These are phyloP conservation scores for Podosphaera fusca DNA, from an alignment of 2,329 filamentous ascomycete genomes.

Conservation along the genomic window DNA sequence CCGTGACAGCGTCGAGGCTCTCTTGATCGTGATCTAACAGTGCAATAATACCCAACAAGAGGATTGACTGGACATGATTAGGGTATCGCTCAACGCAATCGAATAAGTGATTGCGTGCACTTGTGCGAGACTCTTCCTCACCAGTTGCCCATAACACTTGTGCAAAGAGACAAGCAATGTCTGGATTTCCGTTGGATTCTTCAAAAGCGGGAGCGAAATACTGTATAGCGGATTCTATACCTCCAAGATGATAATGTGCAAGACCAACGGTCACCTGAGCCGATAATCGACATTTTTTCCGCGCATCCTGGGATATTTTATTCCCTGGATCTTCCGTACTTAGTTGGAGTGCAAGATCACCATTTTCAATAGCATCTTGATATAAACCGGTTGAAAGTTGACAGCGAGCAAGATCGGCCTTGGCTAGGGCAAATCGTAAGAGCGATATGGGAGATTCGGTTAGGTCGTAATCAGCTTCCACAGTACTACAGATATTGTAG, in stretches of 20 bases:
- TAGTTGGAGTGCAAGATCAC: slow-evolving; percentile 58
- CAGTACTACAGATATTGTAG: slow-evolving; percentile 37
- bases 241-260: slow-evolving; percentile 47
- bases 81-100: slow-evolving; percentile 52
- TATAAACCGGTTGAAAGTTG: slow-evolving; percentile 48
- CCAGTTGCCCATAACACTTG: slow-evolving; percentile 89
- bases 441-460: slow-evolving; percentile 57
- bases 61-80: slow-evolving; percentile 55
- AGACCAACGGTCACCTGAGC: slow-evolving; percentile 71
- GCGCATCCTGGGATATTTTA: slow-evolving; percentile 38
- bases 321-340: slow-evolving; percentile 48
- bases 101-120: slow-evolving; percentile 61
- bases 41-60: slow-evolving; percentile 65
- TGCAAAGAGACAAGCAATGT: slow-evolving; percentile 67
- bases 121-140: slow-evolving; percentile 45
- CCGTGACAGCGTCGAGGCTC: slow-evolving; percentile 54
- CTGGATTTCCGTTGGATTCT: slow-evolving; percentile 53
- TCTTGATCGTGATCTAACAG: slow-evolving; percentile 60
- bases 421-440: slow-evolving; percentile 56
- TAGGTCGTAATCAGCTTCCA: slow-evolving; percentile 66
- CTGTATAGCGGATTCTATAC: slow-evolving; percentile 45
- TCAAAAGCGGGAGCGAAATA: slow-evolving; percentile 63
- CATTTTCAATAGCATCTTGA: slow-evolving; percentile 50
- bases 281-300: slow-evolving; percentile 52
- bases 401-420: slow-evolving; percentile 67